phyloP scores from a whole-genome alignment of 495 filamentous ascomycete species.

The Penicillium paxilli region DNA sequence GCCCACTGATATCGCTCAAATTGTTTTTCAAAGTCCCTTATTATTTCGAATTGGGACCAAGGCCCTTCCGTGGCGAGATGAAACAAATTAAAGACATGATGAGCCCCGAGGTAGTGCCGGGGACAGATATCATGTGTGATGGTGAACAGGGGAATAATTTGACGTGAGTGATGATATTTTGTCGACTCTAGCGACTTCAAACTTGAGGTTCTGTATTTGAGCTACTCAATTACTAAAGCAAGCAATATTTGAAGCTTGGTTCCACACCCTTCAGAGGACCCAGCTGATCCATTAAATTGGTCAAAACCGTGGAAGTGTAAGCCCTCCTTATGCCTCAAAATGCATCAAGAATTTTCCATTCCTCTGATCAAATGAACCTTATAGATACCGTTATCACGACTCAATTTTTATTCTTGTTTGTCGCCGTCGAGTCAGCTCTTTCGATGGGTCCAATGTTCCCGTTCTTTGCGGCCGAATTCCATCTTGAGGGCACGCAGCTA shows the following conservation, averaged over 20 bases:
- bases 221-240: background rate
- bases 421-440: conserved; percentile 51
- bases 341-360: background rate
- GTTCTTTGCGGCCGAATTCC: conserved; percentile 47
- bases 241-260: too few species aligned
- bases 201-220: too few species aligned
- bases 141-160: background rate
- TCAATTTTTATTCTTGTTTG: conserved; percentile 45
- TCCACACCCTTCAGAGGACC: background rate
- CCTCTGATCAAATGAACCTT: background rate
- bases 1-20: too few species aligned
- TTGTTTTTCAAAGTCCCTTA: too few species aligned
- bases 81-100: background rate
- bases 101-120: background rate
- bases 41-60: too few species aligned
- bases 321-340: background rate
- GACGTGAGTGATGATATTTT: background rate
- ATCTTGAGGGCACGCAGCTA: conserved; percentile 41
- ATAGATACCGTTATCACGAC: conserved; percentile 32
- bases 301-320: conserved; percentile 2
- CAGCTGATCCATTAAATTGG: background rate
- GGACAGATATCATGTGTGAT: background rate
- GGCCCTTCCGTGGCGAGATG: too few species aligned
- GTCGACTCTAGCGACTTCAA: too few species aligned
- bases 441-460: conserved; percentile 52